Evolutionary conservation across 1,139 yeast genomes (phyloP).

Genomic region (Magnusiomyces magnusii): DNA sequence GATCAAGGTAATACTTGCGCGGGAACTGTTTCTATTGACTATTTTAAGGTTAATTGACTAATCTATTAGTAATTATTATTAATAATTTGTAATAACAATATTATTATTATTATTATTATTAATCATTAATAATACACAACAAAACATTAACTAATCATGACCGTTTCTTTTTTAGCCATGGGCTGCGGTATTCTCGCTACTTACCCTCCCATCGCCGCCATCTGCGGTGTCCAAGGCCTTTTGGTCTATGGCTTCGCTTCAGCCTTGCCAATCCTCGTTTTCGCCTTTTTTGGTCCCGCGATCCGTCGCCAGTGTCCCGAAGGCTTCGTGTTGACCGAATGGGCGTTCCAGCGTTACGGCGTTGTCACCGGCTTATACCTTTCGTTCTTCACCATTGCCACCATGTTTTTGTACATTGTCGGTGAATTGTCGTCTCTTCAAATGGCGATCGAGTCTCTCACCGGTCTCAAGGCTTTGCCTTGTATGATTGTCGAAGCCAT

Average conservation of each 20-base stretch:
- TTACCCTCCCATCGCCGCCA: constrained; percentile 77
- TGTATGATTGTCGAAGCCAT: constrained; percentile 84
- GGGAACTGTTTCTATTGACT: constrained; percentile 44
- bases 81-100: too few species aligned
- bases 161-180: constrained; percentile 47
- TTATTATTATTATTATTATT: too few species aligned
- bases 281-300: constrained; percentile 75
- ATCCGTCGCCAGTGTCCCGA: constrained; percentile 76
- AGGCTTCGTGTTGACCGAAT: constrained; percentile 90
- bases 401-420: constrained; percentile 82
- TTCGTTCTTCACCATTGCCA: constrained; percentile 74
- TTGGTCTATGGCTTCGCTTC: constrained; percentile 77
- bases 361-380: constrained; percentile 61
- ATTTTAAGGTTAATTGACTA: not conserved
- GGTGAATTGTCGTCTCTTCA: constrained; percentile 79
- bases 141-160: not conserved
- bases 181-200: constrained; percentile 88
- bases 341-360: constrained; percentile 85
- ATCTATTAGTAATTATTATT: too few species aligned
- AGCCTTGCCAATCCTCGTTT: constrained; percentile 73
- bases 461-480: constrained; percentile 73
- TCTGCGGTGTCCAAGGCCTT: constrained; percentile 82
- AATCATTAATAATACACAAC: too few species aligned
- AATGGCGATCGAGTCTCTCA: constrained; percentile 65
- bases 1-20: constrained; percentile 87